Conservation (phyloP, 805 yeast species). For the Candida ascalaphidarum region DNA sequence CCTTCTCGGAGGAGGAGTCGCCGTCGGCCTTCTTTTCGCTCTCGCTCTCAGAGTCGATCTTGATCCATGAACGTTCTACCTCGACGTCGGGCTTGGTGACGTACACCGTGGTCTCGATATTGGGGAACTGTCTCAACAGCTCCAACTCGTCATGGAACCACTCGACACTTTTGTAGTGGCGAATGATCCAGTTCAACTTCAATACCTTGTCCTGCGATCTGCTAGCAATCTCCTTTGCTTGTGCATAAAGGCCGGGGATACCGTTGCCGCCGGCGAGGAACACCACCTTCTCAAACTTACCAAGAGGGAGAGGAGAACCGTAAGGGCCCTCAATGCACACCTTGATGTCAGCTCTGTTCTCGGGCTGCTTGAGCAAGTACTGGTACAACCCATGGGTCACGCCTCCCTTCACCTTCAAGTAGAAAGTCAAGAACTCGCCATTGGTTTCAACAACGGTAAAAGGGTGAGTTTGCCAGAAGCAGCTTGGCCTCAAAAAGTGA, state of each 20-base stretch:
- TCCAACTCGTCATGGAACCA: slow-evolving; percentile 31
- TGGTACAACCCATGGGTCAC: slow-evolving; percentile 36
- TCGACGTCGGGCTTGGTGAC: slow-evolving; percentile 8
- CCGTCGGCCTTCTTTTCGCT: slow-evolving; percentile 9
- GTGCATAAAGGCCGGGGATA: slow-evolving; percentile 28
- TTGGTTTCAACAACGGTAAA: slow-evolving; percentile 47
- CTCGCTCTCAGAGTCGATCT: slow-evolving; percentile 18
- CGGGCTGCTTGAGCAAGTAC: slow-evolving; percentile 23
- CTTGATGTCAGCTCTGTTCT: slow-evolving; percentile 18
- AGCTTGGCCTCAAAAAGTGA: slow-evolving; percentile 42
- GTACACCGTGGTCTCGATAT: slow-evolving; percentile 30
- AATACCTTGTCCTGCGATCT: slow-evolving; percentile 6
- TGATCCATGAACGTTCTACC: background rate
- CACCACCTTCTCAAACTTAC: slow-evolving; percentile 18
- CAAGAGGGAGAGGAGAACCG: slow-evolving; percentile 22
- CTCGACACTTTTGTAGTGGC: slow-evolving; percentile 29
- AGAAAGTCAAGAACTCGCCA: slow-evolving; percentile 36
- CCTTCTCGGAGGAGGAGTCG: slow-evolving; percentile 6
- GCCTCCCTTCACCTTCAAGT: slow-evolving; percentile 46
- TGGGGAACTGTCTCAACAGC: slow-evolving; percentile 20
- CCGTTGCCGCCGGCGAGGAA: slow-evolving; percentile 34
- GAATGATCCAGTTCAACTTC: slow-evolving; percentile 31
- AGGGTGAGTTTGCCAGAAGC: slow-evolving; percentile 70
- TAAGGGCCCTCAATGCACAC: slow-evolving; percentile 33
- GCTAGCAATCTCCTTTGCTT: slow-evolving; percentile 18